Conservation (phyloP, 2,329 filamentous ascomycete genomes). For the Fusarium caatingaense region DNA sequence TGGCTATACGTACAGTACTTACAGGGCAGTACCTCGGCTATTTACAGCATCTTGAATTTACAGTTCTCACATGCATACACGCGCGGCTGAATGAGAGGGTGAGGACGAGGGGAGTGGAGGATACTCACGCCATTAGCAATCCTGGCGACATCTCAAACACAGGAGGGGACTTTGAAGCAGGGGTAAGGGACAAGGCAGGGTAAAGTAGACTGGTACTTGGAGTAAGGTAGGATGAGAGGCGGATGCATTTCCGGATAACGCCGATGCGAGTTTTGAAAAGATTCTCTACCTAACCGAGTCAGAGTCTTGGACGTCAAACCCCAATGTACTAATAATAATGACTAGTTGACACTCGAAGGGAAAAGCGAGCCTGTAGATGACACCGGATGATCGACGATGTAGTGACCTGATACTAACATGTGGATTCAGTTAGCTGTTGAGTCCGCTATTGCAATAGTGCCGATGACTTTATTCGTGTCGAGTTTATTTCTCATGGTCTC, state of each 20-base stretch:
- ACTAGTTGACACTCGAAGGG: neutral
- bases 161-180: conserved; percentile 16
- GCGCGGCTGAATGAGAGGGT: conserved; percentile 29
- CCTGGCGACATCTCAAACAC: conserved; percentile 28
- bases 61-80: conserved; percentile 39
- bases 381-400: neutral
- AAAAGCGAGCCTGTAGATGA: neutral
- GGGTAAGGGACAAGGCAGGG: conserved; percentile 8
- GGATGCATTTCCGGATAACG: neutral
- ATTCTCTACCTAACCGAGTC: neutral
- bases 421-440: neutral
- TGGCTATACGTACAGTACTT: neutral
- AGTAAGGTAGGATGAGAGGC: neutral
- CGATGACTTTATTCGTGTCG: neutral
- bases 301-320: conserved; percentile 1
- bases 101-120: conserved; percentile 2
- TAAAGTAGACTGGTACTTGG: neutral
- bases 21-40: conserved; percentile 14
- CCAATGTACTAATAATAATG: neutral
- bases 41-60: conserved; percentile 17
- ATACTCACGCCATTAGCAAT: conserved; percentile 21
- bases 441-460: neutral
- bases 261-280: neutral
- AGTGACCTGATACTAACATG: neutral
- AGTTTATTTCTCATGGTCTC: neutral